Evolutionary conservation across 139 green algal species (phyloP), one percentile per base, ranked within the genome.

Genomic region (Chlamydomonas incerta): DNA sequence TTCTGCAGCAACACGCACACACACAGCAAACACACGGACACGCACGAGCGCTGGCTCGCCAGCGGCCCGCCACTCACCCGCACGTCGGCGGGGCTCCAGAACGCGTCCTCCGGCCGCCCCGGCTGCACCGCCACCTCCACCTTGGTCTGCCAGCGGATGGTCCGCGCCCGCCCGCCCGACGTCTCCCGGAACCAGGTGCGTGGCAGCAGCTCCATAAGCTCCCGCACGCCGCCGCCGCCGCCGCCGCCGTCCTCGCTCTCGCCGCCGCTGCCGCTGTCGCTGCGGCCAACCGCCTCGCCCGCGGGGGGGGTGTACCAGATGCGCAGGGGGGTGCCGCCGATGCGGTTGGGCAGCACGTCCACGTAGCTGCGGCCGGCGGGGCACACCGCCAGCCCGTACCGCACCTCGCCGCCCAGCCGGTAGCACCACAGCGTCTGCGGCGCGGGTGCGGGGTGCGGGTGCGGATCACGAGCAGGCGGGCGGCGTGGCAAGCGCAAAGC

Each of bases 81-180:
- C 23, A 31, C 35, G 15, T 52, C 35, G n/a, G n/a, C n/a, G n/a
- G n/a, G n/a, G n/a, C n/a, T n/a, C n/a, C n/a, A n/a, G n/a, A n/a
- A n/a, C n/a, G n/a, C n/a, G n/a, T n/a, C n/a, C n/a, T n/a, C n/a
- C n/a, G n/a, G n/a, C n/a, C n/a, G n/a, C n/a, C 41, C 3, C 41
- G 70, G 70, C 41, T 62, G 70, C 70, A 76, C 26, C 41, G 70
- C 70, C 70, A 76, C 70, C 41, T 76, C 70, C 26, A 62, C 70
- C 41, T 62, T 60, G 41, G 23, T 10, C 70, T 76, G 70, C 70
- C 70, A 76, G 26, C 41, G 70, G 41, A 33, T 14, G 8, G 68
- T 33, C 2, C 21, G 9, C 8, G 68, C 68, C 11, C 18, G 15
- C 15, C 68, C 29, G 35, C 35, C 68, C 13, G 35, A 35, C 34